Evolutionary conservation across 495 filamentous ascomycete species (phyloP).

Genomic region (Darksidea phi): DNA sequence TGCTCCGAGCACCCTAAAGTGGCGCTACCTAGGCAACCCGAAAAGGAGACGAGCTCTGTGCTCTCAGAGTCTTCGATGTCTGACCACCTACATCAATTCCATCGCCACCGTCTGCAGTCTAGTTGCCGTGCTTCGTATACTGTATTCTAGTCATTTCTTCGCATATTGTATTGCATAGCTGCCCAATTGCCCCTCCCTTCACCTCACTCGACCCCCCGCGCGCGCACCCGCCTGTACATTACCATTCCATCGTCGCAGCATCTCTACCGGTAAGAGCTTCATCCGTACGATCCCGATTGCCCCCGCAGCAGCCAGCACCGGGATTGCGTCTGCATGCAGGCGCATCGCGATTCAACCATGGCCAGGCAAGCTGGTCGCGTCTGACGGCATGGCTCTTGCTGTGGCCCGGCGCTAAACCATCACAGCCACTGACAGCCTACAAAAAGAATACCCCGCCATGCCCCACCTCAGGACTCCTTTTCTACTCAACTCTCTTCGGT

Average conservation of each 20-base stretch:
- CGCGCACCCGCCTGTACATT: conserved; percentile 18
- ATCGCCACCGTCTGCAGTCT: conserved; percentile 7
- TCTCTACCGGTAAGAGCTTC: conserved; percentile 11
- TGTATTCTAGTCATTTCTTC: conserved; percentile 29
- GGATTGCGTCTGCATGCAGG: conserved; percentile 20
- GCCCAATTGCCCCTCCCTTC: conserved; percentile 15
- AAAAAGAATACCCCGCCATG: conserved; percentile 22
- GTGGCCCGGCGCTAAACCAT: conserved; percentile 1
- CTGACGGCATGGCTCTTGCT: conserved; percentile 24
- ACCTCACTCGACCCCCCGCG: neutral
- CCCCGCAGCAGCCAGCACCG: conserved; percentile 27
- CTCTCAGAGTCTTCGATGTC: conserved; percentile 9
- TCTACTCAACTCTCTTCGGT: conserved; percentile 28
- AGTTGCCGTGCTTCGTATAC: neutral
- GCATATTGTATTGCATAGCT: conserved; percentile 34
- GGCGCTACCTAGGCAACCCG: conserved; percentile 2
- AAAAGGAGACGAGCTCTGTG: conserved; percentile 1
- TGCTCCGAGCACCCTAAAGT: conserved; percentile 4
- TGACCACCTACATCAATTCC: conserved; percentile 12
- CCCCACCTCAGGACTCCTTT: conserved; percentile 33
- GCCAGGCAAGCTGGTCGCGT: conserved; percentile 1
- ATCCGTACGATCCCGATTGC: conserved; percentile 1
- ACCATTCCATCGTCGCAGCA: conserved; percentile 1
- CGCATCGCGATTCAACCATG: neutral
- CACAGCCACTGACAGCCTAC: conserved; percentile 4